A percentile compares a stretch with the other conserved stretches of the same genome.
Conservation (phyloP, 2,329 filamentous ascomycete species). For the Alternaria triticimaculans region DNA sequence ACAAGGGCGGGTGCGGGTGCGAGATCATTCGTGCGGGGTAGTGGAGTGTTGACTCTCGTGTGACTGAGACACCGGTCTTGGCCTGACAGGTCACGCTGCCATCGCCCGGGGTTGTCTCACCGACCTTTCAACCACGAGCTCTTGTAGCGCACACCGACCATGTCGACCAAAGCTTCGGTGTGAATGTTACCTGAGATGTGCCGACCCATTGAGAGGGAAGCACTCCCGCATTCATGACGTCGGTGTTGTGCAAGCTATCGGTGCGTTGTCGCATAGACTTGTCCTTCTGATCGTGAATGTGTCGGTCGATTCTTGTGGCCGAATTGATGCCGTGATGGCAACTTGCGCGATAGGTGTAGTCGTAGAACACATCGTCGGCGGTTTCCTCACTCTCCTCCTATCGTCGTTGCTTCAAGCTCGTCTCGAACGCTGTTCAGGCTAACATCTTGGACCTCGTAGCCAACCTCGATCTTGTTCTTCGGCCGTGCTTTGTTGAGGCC, state of each 20-base stretch:
- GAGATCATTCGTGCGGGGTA: conserved; percentile 7
- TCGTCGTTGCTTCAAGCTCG: conserved; percentile 29
- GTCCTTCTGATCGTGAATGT: background rate
- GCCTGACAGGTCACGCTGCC: conserved; percentile 10
- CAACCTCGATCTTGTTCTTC: conserved; percentile 46
- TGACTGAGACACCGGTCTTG: conserved; percentile 6
- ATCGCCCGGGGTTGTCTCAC: conserved; percentile 1
- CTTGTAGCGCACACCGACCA: background rate
- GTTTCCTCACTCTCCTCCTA: conserved; percentile 25
- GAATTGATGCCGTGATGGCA: background rate
- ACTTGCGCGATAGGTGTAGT: background rate
- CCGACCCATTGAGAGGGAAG: background rate
- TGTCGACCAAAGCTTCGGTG: background rate
- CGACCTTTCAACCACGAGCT: conserved; percentile 5
- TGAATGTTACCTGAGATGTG: background rate
- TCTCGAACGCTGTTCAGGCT: conserved; percentile 30
- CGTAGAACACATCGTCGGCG: background rate
- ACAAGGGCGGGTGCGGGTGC: background rate
- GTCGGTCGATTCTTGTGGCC: background rate
- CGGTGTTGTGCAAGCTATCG: background rate
- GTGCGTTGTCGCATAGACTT: background rate
- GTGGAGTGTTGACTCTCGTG: conserved; percentile 8
- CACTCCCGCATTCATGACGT: background rate
- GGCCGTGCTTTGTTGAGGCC: conserved; percentile 79
- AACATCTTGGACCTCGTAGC: conserved; percentile 29